Evolutionary conservation across 2,329 filamentous ascomycete species (phyloP), one percentile per base, ranked within the genome.

Genomic region (Stagonosporopsis chrysanthemi): DNA sequence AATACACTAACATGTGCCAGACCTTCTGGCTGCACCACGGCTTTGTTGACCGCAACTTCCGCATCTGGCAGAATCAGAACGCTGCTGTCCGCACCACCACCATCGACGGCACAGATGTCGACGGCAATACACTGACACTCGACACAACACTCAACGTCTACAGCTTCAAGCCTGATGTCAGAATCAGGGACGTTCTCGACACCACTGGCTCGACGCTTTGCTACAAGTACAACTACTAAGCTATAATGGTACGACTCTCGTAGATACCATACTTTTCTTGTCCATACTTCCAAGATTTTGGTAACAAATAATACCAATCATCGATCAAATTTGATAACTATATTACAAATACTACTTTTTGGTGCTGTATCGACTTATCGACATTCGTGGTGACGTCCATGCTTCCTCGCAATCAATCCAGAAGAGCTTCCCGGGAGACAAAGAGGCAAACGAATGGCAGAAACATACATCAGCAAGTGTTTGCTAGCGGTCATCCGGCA

Each of bases 1-100:
- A 12, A 22, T 8, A 23, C 9, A 2, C 52, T 55, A 49, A 55
- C 26, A 29, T 22, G 0, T 6, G 2, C 17, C 19, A 55, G 52
- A 24, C 35, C 12, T 83, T 84, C 72, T 84, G 73, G 67, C 73
- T 81, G 28, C 81, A 83, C 69, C 81, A 84, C 60, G 76, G 69
- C 9, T 79, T 79, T 66, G 77, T 84, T 44, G 82, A 84, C 69
- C 77, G 80, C 40, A 75, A 79, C 39, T 83, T 77, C 74, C 81
- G 79, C 75, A 80, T 82, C 58, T 84, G 81, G 81, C 81, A 84
- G 65, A 73, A 73, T 61, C 38, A 43, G 35, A 61, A 73, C 52
- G 22, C 64, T 15, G 53, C 51, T 9, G 48, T 49, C 11, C 71
- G 73, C 52, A 46, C 62, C 2, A 64, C 41, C 14, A 66, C 45